A percentile compares a stretch with the other conserved stretches of the same genome.
Conservation (phyloP, 2,329 filamentous ascomycete species). For the Trichocomaceae sp. region DNA sequence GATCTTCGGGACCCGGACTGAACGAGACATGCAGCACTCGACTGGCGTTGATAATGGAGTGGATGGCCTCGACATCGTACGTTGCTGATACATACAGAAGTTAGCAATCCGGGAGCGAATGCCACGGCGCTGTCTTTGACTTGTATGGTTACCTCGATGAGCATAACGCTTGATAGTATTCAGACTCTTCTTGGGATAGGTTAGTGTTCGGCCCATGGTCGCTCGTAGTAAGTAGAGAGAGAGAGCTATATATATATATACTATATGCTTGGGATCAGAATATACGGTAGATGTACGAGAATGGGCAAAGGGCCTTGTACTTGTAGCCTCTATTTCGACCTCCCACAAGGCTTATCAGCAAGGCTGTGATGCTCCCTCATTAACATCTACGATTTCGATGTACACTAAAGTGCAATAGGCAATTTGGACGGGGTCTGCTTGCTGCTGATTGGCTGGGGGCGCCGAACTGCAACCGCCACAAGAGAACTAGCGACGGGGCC, state of each 20-base stretch:
- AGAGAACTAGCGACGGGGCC: too few species aligned
- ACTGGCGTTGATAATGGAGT: conserved; percentile 66
- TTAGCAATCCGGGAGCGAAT: neutral
- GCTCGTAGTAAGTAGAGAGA: too few species aligned
- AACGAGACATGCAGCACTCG: conserved; percentile 77
- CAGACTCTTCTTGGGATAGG: conserved; percentile 56
- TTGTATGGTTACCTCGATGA: conserved; percentile 52
- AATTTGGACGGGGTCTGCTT: too few species aligned
- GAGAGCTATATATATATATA: neutral
- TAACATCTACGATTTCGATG: too few species aligned
- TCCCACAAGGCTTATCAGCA: too few species aligned
- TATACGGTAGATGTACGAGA: too few species aligned
- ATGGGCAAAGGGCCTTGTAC: too few species aligned
- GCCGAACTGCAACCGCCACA: neutral
- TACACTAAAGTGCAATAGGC: too few species aligned
- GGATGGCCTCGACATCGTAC: conserved; percentile 68
- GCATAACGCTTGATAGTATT: conserved; percentile 64
- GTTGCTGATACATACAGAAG: conserved; percentile 43
- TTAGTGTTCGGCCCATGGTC: conserved; percentile 36
- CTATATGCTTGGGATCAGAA: neutral
- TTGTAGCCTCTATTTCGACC: too few species aligned
- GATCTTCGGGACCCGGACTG: conserved; percentile 52
- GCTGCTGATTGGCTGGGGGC: neutral
- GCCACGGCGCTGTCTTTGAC: neutral
- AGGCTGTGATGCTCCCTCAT: too few species aligned